Base-by-base conservation (phyloP, 371 early-diverging fungal species). In the Umbelopsis sp. region DNA sequence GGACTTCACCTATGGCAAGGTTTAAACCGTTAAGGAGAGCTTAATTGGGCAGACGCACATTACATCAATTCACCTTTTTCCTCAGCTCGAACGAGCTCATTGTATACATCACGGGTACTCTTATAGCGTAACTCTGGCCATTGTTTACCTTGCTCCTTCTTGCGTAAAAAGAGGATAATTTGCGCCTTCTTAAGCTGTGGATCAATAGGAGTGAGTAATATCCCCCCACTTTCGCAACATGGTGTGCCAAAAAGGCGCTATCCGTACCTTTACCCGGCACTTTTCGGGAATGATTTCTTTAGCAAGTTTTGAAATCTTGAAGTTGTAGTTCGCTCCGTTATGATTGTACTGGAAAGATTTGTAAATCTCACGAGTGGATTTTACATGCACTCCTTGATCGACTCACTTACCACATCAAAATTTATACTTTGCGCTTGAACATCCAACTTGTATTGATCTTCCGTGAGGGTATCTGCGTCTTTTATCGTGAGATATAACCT, bases 41-140 rank as follows among this genome's bases (percentile, higher is more conserved):
- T 41, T 12, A 41, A 41, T 41, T 41, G 41, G 41, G 41, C 41
- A 41, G 1, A 41, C 41, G 2, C 41, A 41, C 7, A 41, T 41
- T 41, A 41, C 6, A 22, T 24, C 9, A 52, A 22, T 48, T 63
- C 38, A 44, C 70, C 67, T 63, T 67, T 73, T 45, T 65, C 65
- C 51, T 73, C 73, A 35, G 71, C 73, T 41, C 77, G 65, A 63
- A 67, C 8, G 4, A 74, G 69, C 12, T 73, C 70, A 41, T 74
- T 64, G 45, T 74, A 76, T 51, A 70, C 63, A 14, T 76, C 74
- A 14, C 72, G 51, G 2, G 72, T 74, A 9, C 38, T 67, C 57
- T 74, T 73, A 6, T 69, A 53, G 2, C 77, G 71, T 18, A 76
- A 50, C 2, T 76, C 74, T 16, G 63, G 52, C 77, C 77, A 76